Base-by-base conservation (phyloP, 164 flowering plant species). In the Kingdonia uniflora region DNA sequence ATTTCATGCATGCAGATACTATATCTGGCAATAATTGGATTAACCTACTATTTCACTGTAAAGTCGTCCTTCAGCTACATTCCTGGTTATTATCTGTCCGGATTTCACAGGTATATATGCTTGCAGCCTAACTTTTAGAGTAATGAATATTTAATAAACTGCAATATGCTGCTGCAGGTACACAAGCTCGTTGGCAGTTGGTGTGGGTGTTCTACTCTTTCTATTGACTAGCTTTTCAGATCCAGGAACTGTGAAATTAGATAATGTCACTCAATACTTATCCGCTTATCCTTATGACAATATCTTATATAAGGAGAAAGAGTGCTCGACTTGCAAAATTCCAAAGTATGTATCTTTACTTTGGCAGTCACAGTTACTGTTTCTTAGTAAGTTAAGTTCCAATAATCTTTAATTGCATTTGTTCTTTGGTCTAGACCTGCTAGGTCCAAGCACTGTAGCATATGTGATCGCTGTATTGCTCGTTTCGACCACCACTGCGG, bases 401-500 rank as follows among this genome's bases (percentile, higher is more conserved):
- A 3, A 8, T 2, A 19, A 37, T 52, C 14, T 52, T 59, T 69
- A 12, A 68, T 65, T 55, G 47, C 38, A 50, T 20, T 56, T 62
- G 14, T 61, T 38, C 21, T 51, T 14, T 70, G 51, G 17, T 63
- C 29, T 67, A 92, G 99, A 62, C 97, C 97, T 65, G 99, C 99
- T 54, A 81, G 97, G 66, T 88, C 99, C 57, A 92, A 92, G 74
- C 99, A 92, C 59, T 92, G 99, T 73, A 73, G 95, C 71, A 71
- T 92, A 53, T 92, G 99, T 63, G 64, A 84, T 63, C 85, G 99
- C 16, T 92, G 99, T 74, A 86, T 92, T 46, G 95, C 95, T 22
- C 82, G 99, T 33, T 92, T 92, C 72, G 99, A 92, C 57, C 99
- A 92, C 65, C 99, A 92, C 50, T 92, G 99, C 73, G 99, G 91